phyloP scores from a whole-genome alignment of 805 yeast species.

The Sugiyamaella chiloensis region DNA sequence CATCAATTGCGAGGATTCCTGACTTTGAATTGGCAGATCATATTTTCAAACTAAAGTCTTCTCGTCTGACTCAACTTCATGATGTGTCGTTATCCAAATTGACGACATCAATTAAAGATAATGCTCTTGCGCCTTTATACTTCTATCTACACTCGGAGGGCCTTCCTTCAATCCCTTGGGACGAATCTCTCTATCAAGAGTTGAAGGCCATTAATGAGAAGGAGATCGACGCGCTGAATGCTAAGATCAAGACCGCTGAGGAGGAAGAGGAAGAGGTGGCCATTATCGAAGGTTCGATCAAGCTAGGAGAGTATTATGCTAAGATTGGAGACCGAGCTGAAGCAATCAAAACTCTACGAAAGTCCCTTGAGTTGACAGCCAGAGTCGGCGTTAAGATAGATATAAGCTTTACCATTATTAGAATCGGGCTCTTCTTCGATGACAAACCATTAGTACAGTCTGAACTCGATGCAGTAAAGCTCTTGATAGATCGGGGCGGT shows the following conservation, averaged over 20 bases:
- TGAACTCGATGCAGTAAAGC: constrained; percentile 68
- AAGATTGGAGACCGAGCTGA: constrained; percentile 75
- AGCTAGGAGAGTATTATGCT: constrained; percentile 86
- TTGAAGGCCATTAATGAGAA: constrained; percentile 53
- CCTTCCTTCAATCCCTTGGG: constrained; percentile 49
- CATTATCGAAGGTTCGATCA: constrained; percentile 67
- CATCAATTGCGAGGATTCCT: constrained; percentile 47
- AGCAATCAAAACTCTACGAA: constrained; percentile 62
- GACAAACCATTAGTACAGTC: constrained; percentile 68
- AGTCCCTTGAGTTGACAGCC: constrained; percentile 75
- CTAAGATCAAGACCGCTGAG: constrained; percentile 46
- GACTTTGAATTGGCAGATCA: constrained; percentile 78
- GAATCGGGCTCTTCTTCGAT: constrained; percentile 86
- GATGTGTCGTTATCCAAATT: constrained; percentile 47
- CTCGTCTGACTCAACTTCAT: constrained; percentile 40
- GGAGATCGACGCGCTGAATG: constrained; percentile 47
- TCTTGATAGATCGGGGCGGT: constrained; percentile 90
- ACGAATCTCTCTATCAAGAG: constrained; percentile 52
- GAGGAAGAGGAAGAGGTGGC: constrained; percentile 88
- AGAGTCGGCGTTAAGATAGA: constrained; percentile 91
- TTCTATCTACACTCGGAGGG: constrained; percentile 55
- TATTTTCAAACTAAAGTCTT: constrained; percentile 58
- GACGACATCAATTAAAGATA: constrained; percentile 50
- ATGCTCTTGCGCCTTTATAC: constrained; percentile 81
- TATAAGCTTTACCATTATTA: constrained; percentile 70